Evolutionary conservation across 2,329 filamentous ascomycete species (phyloP), one percentile per base, ranked within the genome.

Genomic region (Nigrospora sphaerica): DNA sequence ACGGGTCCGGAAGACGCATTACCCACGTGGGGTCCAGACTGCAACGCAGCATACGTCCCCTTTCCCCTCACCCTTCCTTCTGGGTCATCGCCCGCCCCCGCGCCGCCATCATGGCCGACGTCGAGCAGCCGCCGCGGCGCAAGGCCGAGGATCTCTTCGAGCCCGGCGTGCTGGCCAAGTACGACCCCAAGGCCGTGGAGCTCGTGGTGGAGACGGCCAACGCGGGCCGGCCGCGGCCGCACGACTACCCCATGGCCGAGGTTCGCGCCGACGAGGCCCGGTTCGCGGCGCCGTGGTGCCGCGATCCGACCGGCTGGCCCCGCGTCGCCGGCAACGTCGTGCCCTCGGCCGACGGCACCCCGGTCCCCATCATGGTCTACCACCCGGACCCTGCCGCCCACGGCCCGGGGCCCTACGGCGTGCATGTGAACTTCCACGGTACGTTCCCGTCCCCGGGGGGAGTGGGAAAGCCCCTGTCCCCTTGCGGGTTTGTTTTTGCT

Each of bases 381-480:
- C 56, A 63, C 36, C 64, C 63, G 1, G 61, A 66, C 39, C 54
- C 55, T 7, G 44, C 40, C 13, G 48, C 43, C 19, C 57, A 56
- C 42, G 64, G 64, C 1, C 37, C 53, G 0, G 64, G 64, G 0
- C 62, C 62, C 11, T 64, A 65, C 40, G 57, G 62, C 1, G 56
- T 58, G 1, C 64, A 67, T 44, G 40, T 66, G 6, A 66, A 67
- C 42, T 66, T 64, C 44, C 64, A 67, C 35, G 64, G 62, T 59
- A 47, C 13, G 12, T 32, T 36, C 16, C 12, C 12, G 4, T 11
- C 33, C 4, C 5, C 4, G 33, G 33, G 33, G 33, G 4, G 10
- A 16, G 10, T 14, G 7, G 32, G 11, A 28, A 23, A 23, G 3
- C 38, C 28, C 14, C 13, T 40, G 23, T 40, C 12, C 28, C 39